These are phyloP conservation scores for Maudiozyma bulderi DNA, from an alignment of 805 yeast genomes.

Conservation along the genomic window DNA sequence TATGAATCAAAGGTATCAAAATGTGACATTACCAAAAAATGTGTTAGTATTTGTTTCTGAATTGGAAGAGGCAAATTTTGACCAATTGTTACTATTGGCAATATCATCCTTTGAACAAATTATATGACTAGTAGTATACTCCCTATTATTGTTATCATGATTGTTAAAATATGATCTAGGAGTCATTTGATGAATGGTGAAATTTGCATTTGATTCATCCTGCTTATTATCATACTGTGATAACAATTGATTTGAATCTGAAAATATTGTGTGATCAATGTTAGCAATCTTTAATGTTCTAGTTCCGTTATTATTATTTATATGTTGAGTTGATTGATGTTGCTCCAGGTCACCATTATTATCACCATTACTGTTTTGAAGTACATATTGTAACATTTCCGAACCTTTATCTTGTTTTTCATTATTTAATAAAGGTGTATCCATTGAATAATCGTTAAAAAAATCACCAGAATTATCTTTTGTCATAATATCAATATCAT, in stretches of 20 bases:
- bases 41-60: not conserved
- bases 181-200: not conserved
- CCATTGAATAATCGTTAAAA: slow-evolving; percentile 3
- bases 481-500: slow-evolving; percentile 10
- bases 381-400: not conserved
- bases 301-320: not conserved
- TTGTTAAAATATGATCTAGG: not conserved
- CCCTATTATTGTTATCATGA: not conserved
- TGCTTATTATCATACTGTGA: not conserved
- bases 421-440: slow-evolving; percentile 1
- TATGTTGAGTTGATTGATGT: not conserved
- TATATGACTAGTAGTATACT: not conserved
- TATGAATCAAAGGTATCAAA: no score
- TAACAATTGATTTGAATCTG: not conserved
- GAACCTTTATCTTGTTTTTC: not conserved
- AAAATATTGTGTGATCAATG: not conserved
- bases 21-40: slow-evolving; percentile 4
- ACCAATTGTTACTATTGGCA: not conserved
- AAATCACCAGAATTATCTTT: slow-evolving; percentile 3
- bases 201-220: not conserved
- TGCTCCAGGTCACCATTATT: not conserved
- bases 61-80: not conserved
- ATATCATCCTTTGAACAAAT: not conserved
- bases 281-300: no score
- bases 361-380: not conserved